Conservation (phyloP, 1,284 basidiomycete species). For the Amylostereum areolatum region DNA sequence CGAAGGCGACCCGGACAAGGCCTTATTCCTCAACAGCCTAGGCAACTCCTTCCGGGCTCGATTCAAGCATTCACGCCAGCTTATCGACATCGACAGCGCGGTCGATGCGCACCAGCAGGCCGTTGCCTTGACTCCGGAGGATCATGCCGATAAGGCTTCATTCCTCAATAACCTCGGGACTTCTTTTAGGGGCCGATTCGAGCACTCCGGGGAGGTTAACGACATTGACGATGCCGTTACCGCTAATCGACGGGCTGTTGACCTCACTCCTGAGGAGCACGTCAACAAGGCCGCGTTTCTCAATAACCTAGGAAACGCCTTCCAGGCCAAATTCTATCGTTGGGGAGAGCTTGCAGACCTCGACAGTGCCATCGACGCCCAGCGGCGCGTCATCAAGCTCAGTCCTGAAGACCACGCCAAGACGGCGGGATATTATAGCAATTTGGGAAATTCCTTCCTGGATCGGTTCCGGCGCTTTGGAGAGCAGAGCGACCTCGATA, state of each 20-base stretch:
- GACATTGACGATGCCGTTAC: not conserved
- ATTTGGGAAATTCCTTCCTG: too few relatives aligned
- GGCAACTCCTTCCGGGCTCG: not conserved
- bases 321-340: too few relatives aligned
- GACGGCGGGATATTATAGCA: too few relatives aligned
- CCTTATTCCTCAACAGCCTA: not conserved
- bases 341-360: too few relatives aligned
- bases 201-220: not conserved
- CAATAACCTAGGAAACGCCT: not conserved
- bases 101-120: not conserved
- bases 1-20: not conserved
- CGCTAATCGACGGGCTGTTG: not conserved
- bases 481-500: too few relatives aligned
- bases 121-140: not conserved
- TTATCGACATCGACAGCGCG: not conserved
- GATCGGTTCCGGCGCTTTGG: too few relatives aligned
- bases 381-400: too few relatives aligned
- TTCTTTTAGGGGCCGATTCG: not conserved
- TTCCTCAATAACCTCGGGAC: not conserved
- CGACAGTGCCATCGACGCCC: too few relatives aligned
- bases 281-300: not conserved
- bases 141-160: not conserved
- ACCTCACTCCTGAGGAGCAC: not conserved
- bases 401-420: too few relatives aligned
- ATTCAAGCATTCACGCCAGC: not conserved